These are phyloP conservation scores for Mucor irregularis DNA, from an alignment of 371 early-diverging fungal genomes.

Conservation along the genomic window DNA sequence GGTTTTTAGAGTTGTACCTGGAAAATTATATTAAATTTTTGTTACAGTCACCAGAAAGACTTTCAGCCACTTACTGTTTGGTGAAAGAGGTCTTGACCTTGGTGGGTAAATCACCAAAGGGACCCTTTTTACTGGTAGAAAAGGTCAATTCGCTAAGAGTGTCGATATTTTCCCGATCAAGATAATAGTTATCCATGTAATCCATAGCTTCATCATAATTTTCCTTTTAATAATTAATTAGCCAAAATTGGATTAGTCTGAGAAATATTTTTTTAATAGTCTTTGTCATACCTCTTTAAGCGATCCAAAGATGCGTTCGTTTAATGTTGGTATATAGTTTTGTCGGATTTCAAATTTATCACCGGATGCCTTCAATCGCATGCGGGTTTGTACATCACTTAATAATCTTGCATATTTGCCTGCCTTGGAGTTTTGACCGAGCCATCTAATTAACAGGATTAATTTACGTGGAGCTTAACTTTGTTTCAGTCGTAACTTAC, in stretches of 20 bases:
- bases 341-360: conserved; percentile 86
- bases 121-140: conserved; percentile 40
- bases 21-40: no score
- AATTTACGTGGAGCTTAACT: background rate
- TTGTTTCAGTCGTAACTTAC: conserved; percentile 17
- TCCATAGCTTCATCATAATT: conserved; percentile 76
- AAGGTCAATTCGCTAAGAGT: conserved; percentile 70
- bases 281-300: conserved; percentile 57
- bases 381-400: conserved; percentile 81
- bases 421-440: conserved; percentile 93
- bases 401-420: conserved; percentile 73
- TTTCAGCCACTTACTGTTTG: conserved; percentile 49
- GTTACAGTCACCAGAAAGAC: background rate
- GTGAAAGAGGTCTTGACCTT: conserved; percentile 85
- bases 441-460: conserved; percentile 59
- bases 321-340: conserved; percentile 79
- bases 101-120: conserved; percentile 63
- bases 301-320: conserved; percentile 64
- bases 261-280: no score
- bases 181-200: conserved; percentile 87
- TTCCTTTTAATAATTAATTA: conserved; percentile 45
- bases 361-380: conserved; percentile 78
- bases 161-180: conserved; percentile 90
- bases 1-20: conserved; percentile 75
- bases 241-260: no score